A percentile compares a stretch with the other conserved stretches of the same genome.
These are phyloP conservation scores for Mucor plumbeus DNA, from an alignment of 371 early-diverging fungal species.

Conservation along the genomic window DNA sequence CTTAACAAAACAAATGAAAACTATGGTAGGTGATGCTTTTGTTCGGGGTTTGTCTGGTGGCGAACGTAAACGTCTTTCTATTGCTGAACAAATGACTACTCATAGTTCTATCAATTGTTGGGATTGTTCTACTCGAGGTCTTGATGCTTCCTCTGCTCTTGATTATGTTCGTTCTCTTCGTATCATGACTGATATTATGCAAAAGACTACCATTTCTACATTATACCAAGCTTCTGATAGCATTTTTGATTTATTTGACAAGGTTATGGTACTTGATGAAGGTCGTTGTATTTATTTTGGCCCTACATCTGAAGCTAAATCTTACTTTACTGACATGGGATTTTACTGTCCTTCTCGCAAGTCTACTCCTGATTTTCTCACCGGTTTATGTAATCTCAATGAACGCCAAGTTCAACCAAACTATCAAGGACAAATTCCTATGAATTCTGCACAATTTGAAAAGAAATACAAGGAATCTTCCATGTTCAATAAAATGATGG, in stretches of 20 bases:
- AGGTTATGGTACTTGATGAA: conserved; percentile 71
- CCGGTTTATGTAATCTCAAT: conserved; percentile 67
- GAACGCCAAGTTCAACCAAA: conserved; percentile 67
- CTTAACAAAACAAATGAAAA: conserved; percentile 74
- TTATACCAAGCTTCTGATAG: conserved; percentile 72
- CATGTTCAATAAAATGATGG: conserved; percentile 31
- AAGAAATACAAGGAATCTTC: conserved; percentile 39
- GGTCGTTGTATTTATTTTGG: conserved; percentile 82
- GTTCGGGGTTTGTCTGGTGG: conserved; percentile 88
- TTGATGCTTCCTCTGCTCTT: conserved; percentile 90
- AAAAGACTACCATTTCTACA: conserved; percentile 60
- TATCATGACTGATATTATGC: conserved; percentile 65
- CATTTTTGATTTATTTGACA: conserved; percentile 80
- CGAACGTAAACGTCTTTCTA: conserved; percentile 84
- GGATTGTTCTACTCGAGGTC: conserved; percentile 89
- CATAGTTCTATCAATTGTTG: conserved; percentile 77
- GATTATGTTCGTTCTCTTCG: conserved; percentile 76
- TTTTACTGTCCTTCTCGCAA: conserved; percentile 73
- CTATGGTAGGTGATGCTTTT: conserved; percentile 84
- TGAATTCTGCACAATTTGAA: conserved; percentile 56
- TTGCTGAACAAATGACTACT: conserved; percentile 64
- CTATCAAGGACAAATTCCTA: conserved; percentile 49
- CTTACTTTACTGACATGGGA: conserved; percentile 71
- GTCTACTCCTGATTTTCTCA: conserved; percentile 78
- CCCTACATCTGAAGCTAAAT: conserved; percentile 61